Evolutionary conservation across 164 flowering plant genomes (phyloP).

Genomic region (Chloranthus sessilifolius): DNA sequence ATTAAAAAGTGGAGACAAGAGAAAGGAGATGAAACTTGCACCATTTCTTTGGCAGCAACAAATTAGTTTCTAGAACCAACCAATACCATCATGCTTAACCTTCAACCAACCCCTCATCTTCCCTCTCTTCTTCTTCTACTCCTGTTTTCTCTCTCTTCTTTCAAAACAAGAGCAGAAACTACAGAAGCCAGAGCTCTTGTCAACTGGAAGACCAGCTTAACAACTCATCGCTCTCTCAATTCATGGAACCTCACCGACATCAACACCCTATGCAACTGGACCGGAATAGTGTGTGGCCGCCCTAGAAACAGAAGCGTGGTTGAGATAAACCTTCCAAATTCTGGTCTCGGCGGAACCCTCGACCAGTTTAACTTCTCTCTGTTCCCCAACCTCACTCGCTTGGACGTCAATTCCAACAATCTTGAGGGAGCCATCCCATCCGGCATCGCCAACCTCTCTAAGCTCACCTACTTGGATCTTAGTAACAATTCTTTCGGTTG

Average conservation of each 20-base stretch:
- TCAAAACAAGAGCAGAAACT: no score
- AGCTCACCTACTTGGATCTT: slow-evolving; percentile 12
- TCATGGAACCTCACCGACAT: slow-evolving; percentile 14
- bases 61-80: no score
- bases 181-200: slow-evolving; percentile 21
- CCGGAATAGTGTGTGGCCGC: slow-evolving; percentile 8
- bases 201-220: slow-evolving; percentile 24
- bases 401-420: slow-evolving; percentile 5
- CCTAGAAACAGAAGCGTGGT: slow-evolving; percentile 5
- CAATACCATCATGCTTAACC: no score
- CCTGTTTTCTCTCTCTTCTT: not conserved
- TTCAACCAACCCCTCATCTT: no score
- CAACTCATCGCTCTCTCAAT: slow-evolving; percentile 15
- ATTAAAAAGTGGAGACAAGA: no score
- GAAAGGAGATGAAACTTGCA: no score
- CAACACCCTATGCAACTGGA: slow-evolving; percentile 12
- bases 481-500: slow-evolving; percentile 16
- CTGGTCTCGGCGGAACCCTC: slow-evolving; percentile 10
- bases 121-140: slow-evolving; percentile 6
- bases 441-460: slow-evolving; percentile 9
- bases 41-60: no score
- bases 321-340: slow-evolving; percentile 4
- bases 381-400: slow-evolving; percentile 5
- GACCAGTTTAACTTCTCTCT: slow-evolving; percentile 6
- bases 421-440: slow-evolving; percentile 1